Evolutionary conservation across 768 basidiomycete species (phyloP), one percentile per base, ranked within the genome.

Genomic region (Boletellus ananas): DNA sequence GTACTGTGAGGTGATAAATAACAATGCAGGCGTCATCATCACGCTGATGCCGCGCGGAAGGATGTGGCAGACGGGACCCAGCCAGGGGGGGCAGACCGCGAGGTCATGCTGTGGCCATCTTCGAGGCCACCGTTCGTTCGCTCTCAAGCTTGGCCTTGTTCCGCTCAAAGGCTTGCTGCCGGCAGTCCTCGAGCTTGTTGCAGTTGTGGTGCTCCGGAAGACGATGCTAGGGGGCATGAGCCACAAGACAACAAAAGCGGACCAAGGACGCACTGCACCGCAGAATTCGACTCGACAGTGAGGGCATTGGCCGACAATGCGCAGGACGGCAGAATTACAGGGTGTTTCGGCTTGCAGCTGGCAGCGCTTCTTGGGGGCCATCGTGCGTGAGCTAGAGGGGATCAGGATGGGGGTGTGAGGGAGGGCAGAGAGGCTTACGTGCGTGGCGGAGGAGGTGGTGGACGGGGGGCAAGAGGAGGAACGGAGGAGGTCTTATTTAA

Each of bases 341-440:
- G 59, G 68, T 25, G 69, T 59, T 55, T 74, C 75, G 14, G 68
- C 55, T 49, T 73, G 73, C 69, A 85, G 79, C 68, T 90, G 86
- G 74, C 90, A 93, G 63, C 89, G 87, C 69, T 90, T 90, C 87
- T 90, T 92, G 64, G 80, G 75, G 59, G 88, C 76, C 90, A 91
- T 92, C 54, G 51, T 61, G 56, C 38, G 47, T 62, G 12, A 17
- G 23, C 61, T 63, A 23, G 9, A 3, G n/a, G 10, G 0, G n/a
- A 37, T 55, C 34, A 45, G 37, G 43, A 34, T 9, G 27, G 17
- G 12, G 27, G 6, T 12, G 10, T 2, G 34, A 46, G 46, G 13
- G 17, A 23, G 31, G 25, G 9, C 0, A 10, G 14, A 14, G 6
- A 1, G 3, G 11, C 51, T 36, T 37, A 49, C 46, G 23, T 25